These are phyloP conservation scores for Durusdinium trenchii DNA, from an alignment of 73 alveolate genomes.

Conservation along the genomic window DNA sequence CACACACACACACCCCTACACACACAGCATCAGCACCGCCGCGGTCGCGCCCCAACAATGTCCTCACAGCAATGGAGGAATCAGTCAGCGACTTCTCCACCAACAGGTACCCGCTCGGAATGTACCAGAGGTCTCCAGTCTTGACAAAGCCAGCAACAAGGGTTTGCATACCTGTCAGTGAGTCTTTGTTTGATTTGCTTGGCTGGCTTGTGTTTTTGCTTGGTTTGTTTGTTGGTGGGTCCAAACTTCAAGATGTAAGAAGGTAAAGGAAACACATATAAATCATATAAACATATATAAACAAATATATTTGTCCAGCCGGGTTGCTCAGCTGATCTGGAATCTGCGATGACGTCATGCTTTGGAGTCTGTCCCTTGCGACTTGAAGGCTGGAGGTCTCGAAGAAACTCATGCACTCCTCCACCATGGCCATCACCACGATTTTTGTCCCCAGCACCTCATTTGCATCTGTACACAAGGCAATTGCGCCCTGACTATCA, in stretches of 20 bases:
- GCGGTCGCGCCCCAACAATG: no score
- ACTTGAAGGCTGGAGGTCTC: neutral
- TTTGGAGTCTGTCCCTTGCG: neutral
- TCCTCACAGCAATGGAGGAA: neutral
- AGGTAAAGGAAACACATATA: no score
- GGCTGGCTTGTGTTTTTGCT: neutral
- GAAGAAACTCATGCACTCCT: neutral
- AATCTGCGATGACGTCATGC: neutral
- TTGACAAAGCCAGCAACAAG: constrained; percentile 4
- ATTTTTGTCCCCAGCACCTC: neutral
- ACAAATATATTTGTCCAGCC: no score
- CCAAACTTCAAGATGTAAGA: no score
- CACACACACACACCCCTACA: no score
- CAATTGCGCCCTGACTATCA: no score
- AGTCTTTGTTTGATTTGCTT: no score
- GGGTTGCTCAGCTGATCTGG: no score
- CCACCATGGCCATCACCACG: neutral
- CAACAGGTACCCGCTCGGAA: neutral
- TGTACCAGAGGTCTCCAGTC: neutral
- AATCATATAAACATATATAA: no score
- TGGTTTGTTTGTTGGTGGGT: no score
- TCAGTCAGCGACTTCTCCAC: neutral
- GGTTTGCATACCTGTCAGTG: neutral
- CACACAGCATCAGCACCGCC: no score
- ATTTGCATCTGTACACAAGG: no score